Conservation (phyloP, 768 basidiomycete species). For the Podaxis pistillaris region DNA sequence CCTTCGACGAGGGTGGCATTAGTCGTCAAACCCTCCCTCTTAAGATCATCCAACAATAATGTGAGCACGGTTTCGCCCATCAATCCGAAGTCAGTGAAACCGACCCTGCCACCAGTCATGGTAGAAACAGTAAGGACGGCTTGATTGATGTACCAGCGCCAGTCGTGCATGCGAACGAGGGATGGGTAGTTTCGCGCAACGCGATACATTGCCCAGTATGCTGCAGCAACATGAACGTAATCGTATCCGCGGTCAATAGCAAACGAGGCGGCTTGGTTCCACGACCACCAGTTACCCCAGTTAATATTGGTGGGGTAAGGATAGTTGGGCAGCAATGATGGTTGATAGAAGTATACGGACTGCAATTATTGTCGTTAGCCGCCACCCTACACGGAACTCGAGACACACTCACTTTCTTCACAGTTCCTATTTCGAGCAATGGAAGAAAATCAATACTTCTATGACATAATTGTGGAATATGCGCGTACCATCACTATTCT, state of each 20-base stretch:
- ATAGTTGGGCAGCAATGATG: constrained; percentile 42
- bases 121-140: constrained; percentile 45
- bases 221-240: constrained; percentile 45
- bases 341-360: constrained; percentile 54
- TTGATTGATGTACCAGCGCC: constrained; percentile 60
- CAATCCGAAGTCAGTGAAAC: constrained; percentile 44
- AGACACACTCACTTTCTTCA: constrained; percentile 43
- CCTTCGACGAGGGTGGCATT: constrained; percentile 47
- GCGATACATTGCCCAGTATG: constrained; percentile 57
- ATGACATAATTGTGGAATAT: not conserved
- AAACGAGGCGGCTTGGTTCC: constrained; percentile 47
- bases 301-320: constrained; percentile 44
- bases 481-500: constrained; percentile 43
- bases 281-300: constrained; percentile 60
- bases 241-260: constrained; percentile 53
- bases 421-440: constrained; percentile 35
- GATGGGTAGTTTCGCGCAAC: constrained; percentile 56
- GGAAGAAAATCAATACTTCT: not conserved
- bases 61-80: constrained; percentile 59
- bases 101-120: constrained; percentile 46
- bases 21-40: constrained; percentile 46
- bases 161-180: constrained; percentile 43
- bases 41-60: constrained; percentile 46
- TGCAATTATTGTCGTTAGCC: constrained; percentile 17
- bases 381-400: not conserved